Evolutionary conservation across 108 stramenopile genomes (phyloP).

Genomic region (Chaetoceros tenuissimus): DNA sequence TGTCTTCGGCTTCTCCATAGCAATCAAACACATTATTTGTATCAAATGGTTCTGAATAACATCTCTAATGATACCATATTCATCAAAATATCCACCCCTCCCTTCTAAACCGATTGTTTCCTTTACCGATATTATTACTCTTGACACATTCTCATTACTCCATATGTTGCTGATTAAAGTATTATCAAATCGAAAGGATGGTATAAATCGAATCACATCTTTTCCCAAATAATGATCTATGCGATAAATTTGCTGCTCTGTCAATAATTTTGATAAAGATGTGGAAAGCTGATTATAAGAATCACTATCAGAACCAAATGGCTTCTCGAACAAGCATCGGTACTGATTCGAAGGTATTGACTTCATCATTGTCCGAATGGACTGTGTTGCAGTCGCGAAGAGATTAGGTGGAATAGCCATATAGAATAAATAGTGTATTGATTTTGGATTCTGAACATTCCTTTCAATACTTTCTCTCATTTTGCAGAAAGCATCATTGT

Average conservation of each 20-base stretch:
- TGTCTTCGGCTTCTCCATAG: slow-evolving; percentile 73
- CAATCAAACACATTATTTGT: slow-evolving; percentile 77
- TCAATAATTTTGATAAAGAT: slow-evolving; percentile 25
- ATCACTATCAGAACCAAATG: slow-evolving; percentile 92
- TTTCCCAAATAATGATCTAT: slow-evolving; percentile 93
- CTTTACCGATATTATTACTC: slow-evolving; percentile 52
- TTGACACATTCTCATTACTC: slow-evolving; percentile 43
- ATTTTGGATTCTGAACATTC: not conserved
- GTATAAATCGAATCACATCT: slow-evolving; percentile 82
- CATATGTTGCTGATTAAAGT: slow-evolving; percentile 27
- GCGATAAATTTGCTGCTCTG: slow-evolving; percentile 73
- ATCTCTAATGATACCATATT: slow-evolving; percentile 91
- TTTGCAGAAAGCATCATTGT: slow-evolving; percentile 48
- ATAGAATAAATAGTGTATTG: slow-evolving; percentile 77
- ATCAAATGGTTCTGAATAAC: slow-evolving; percentile 93
- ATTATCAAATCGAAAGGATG: slow-evolving; percentile 52
- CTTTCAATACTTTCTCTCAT: slow-evolving; percentile 31
- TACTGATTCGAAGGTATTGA: slow-evolving; percentile 32
- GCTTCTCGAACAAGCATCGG: slow-evolving; percentile 94
- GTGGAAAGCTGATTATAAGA: slow-evolving; percentile 48
- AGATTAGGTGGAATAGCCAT: slow-evolving; percentile 97
- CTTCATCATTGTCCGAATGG: slow-evolving; percentile 38
- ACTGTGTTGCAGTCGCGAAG: slow-evolving; percentile 72
- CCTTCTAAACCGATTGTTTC: slow-evolving; percentile 86
- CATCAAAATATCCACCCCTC: slow-evolving; percentile 95